Base-by-base conservation (phyloP, 345 rosid genomes). In the Gossypium raimondii region DNA sequence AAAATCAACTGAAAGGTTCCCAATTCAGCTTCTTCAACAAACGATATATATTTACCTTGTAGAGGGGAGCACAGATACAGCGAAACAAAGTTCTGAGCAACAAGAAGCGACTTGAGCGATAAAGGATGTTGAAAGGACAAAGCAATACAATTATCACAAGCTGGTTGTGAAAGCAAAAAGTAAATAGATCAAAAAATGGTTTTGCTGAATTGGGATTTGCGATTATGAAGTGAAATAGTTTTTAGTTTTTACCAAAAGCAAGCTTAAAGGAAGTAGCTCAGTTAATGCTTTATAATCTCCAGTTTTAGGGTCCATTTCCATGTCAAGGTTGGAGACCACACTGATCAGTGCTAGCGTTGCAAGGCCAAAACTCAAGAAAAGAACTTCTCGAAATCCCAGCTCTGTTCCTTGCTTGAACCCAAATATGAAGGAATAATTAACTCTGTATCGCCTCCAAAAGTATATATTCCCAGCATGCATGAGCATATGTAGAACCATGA, bases 381-480 rank as follows among this genome's bases (percentile, higher is more conserved):
- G 59, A 77, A 83, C 84, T 75, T 87, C 83, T 70, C 82, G 70
- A 77, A 82, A 85, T 8, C 87, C 84, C 20, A 84, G 75, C 65
- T 81, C 88, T 16, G 84, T 78, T 48, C 88, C 90, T 80, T 78
- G 84, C 69, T 85, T 85, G 85, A 81, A 85, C 11, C 85, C 84
- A 72, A 85, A 87, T 70, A 85, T 85, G 80, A 87, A 87, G 72
- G 88, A 51, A 27, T 87, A 82, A 27, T 85, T 85, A 2, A 87
- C 81, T 44, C 76, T 73, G 60, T 78, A 85, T 4, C 81, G 78
- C 73, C 82, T 81, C 88, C 88, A 85, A 55, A 69, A 83, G 76
- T 65, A 85, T 75, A 87, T 56, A 58, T 87, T 83, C 17, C 55
- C 87, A 64, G 82, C 87, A 77, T 80, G 82, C 73, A 80, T 75